phyloP scores from a whole-genome alignment of 768 basidiomycete genomes.

The Boletus insuetus region DNA sequence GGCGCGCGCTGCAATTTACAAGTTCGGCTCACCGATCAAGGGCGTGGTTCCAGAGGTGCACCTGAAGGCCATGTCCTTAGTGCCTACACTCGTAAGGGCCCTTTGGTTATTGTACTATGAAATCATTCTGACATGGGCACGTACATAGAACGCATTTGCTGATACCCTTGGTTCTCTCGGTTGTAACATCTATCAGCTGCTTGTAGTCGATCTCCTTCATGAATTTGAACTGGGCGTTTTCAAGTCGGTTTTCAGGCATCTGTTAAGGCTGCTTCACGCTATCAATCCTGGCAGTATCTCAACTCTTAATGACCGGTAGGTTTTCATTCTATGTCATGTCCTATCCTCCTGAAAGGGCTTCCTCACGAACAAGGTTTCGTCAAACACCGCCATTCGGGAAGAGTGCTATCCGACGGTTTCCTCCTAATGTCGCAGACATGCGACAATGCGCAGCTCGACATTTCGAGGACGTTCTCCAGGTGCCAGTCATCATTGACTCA shows the following conservation, averaged over 20 bases:
- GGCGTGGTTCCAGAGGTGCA: conserved; percentile 2
- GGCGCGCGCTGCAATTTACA: conserved; percentile 8
- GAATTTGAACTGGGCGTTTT: neutral
- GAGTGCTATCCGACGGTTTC: conserved; percentile 34
- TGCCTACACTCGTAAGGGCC: conserved; percentile 12
- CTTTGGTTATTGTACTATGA: too few species aligned
- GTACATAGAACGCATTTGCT: neutral
- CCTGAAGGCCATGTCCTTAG: conserved; percentile 9
- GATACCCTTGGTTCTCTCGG: neutral
- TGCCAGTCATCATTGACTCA: neutral
- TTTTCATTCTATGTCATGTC: neutral
- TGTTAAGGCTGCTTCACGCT: neutral
- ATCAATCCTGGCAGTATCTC: neutral
- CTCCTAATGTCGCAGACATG: conserved; percentile 33
- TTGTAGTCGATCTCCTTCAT: neutral
- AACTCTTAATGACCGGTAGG: neutral
- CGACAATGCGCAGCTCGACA: conserved; percentile 38
- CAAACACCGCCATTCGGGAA: too few species aligned
- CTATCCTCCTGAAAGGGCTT: too few species aligned
- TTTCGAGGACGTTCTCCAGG: conserved; percentile 45
- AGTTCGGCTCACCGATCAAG: conserved; percentile 11
- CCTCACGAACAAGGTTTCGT: too few species aligned
- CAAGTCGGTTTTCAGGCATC: neutral
- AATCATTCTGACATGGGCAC: too few species aligned
- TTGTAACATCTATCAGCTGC: neutral